Evolutionary conservation across 2,329 filamentous ascomycete genomes (phyloP), one percentile per base, ranked within the genome.

Genomic region (Trichocomaceae sp.): DNA sequence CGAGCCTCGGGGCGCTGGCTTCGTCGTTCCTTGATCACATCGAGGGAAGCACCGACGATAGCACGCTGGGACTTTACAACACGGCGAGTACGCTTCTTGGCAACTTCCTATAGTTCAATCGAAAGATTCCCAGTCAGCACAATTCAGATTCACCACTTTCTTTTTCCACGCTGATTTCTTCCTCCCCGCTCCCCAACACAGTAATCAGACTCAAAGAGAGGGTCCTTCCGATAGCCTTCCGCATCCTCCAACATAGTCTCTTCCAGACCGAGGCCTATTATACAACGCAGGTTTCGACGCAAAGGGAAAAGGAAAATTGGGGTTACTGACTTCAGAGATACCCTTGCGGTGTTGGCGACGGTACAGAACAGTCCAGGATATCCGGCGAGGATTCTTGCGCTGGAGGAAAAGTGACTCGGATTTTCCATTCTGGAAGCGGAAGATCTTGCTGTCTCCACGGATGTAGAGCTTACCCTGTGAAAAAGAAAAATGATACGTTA

Each of bases 351-450:
- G 92, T 82, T 95, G 89, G 80, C 92, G 88, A 78, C 93, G 87
- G 89, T 89, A 99, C 64, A 99, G 88, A 71, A 91, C 86, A 67
- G 93, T 99, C 93, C 93, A 99, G 69, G 92, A 86, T 79, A 99
- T 97, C 77, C 92, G 90, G 79, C 93, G 92, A 77, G 93, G 93
- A 86, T 99, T 99, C 90, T 99, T 99, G 84, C 93, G 92, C 85
- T 99, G 93, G 70, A 97, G 89, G 86, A 99, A 99, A 68, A 99
- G 89, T 67, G 90, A 96, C 83, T 99, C 93, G 80, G 90, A 92
- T 83, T 99, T 99, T 83, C 93, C 90, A 81, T 95, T 96, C 81
- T 96, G 90, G 88, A 99, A 99, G 76, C 93, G 91, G 88, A 99
- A 99, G 84, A 97, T 86, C 85, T 97, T 99, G 90, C 88, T 95